These are phyloP conservation scores for Paraurostyla sp. DNA, from an alignment of 73 alveolate genomes.

Conservation along the genomic window DNA sequence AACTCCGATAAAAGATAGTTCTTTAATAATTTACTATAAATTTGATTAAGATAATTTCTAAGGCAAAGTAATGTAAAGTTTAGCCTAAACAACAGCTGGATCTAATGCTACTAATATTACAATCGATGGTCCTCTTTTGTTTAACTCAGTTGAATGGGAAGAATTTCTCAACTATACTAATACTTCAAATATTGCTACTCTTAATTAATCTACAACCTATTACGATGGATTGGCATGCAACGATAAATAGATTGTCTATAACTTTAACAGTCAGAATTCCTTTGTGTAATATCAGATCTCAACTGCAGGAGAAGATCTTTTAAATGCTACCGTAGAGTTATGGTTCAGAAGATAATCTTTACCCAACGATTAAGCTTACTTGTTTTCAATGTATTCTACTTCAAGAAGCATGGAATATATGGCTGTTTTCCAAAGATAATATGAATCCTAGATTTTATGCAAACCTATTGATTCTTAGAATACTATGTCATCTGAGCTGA, in stretches of 20 bases:
- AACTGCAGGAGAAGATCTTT: background rate
- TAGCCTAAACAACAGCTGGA: background rate
- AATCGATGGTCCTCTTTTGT: background rate
- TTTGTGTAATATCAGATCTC: background rate
- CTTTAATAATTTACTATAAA: background rate
- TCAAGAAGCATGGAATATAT: background rate
- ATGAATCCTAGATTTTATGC: background rate
- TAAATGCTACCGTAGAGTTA: background rate
- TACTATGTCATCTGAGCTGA: background rate
- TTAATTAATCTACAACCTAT: background rate
- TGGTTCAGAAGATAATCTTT: background rate
- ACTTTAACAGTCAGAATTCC: background rate
- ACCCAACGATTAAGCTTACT: background rate
- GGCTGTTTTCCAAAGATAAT: background rate
- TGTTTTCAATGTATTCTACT: background rate
- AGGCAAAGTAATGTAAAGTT: background rate
- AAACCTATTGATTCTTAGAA: background rate
- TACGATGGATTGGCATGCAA: constrained; percentile 27
- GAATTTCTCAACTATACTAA: background rate
- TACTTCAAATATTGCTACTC: background rate
- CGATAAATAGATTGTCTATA: background rate
- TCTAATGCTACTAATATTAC: background rate
- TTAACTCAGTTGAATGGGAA: background rate
- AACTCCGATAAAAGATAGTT: background rate
- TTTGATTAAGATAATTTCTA: background rate